Conservation (phyloP, 805 yeast species). For the Candida alai region DNA sequence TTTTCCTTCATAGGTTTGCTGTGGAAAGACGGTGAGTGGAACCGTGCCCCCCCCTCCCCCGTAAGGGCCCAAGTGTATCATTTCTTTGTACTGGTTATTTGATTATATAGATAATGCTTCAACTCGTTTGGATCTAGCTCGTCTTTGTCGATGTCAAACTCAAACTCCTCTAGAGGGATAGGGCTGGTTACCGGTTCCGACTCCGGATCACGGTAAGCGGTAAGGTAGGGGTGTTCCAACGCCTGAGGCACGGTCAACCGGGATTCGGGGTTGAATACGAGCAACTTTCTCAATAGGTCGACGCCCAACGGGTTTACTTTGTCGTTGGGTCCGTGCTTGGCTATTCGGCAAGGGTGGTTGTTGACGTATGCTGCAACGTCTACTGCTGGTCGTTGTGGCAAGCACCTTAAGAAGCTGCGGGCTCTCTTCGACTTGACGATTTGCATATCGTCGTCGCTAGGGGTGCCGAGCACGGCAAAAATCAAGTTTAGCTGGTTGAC, state of each 20-base stretch:
- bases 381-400: conserved; percentile 19
- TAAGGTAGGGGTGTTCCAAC: conserved; percentile 79
- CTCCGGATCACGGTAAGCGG: conserved; percentile 62
- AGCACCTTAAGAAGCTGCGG: conserved; percentile 19
- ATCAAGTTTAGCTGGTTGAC: conserved; percentile 85
- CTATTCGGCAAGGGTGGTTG: conserved; percentile 18
- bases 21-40: conserved; percentile 62
- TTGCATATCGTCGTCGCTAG: conserved; percentile 25
- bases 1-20: conserved; percentile 67
- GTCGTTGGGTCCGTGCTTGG: conserved; percentile 10
- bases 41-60: too few relatives aligned
- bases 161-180: conserved; percentile 23
- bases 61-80: too few relatives aligned
- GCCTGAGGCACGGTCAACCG: conserved; percentile 90
- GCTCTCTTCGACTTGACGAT: conserved; percentile 24
- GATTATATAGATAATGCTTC: conserved; percentile 68
- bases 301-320: conserved; percentile 24
- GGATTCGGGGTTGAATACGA: conserved; percentile 80
- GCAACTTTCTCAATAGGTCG: conserved; percentile 53
- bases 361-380: conserved; percentile 17
- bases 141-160: conserved; percentile 55
- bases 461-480: conserved; percentile 75
- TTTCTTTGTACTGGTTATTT: conserved; percentile 52
- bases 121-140: conserved; percentile 63
- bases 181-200: conserved; percentile 28